Base-by-base conservation (phyloP, 2,329 filamentous ascomycete genomes). In the Cladosporium austrohemisphaericum region DNA sequence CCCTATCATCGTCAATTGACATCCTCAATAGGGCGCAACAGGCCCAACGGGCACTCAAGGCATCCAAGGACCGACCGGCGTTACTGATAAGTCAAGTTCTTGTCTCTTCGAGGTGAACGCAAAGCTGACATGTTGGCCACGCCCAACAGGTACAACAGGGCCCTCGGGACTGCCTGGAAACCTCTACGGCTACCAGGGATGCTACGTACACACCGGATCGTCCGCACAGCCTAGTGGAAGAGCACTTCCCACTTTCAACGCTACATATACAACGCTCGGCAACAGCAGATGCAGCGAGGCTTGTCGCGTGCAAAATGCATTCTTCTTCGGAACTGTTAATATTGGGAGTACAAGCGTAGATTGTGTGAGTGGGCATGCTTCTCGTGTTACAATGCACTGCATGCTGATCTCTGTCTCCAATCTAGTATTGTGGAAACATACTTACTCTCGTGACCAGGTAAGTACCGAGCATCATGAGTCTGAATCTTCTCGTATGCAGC, bases 281-380 rank as follows among this genome's bases (percentile, higher is more conserved):
- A 57, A 60, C 49, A 47, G 41, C n/a, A 41, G 52, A 40, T 63
- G 60, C 53, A 57, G 55, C 31, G 18, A 13, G 11, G 33, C 35
- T 2, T 63, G 61, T 32, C 26, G 44, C 1, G 20, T 22, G 2
- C 29, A 20, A 3, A 45, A 41, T 14, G 59, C 23, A 44, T 58
- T 59, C 33, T 64, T 60, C 49, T 63, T 59, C 29, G 62, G 57
- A 2, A 56, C 60, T 1, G 58, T 64, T 14, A 62, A 60, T 16
- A 40, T 53, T 31, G 57, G 53, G 1, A 55, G 54, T 5, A 46
- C 52, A 1, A 46, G 31, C 5, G 60, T 52, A 5, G 60, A 63
- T 45, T 65, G 62, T 40, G 38, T 41, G 18, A 28, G 38, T 19
- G 6, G 6, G n/a, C 22, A 3, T 22, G 9, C 19, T 37, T 5